Evolutionary conservation across 23 red algal species (phyloP).

Genomic region (Agarophyton chilense): DNA sequence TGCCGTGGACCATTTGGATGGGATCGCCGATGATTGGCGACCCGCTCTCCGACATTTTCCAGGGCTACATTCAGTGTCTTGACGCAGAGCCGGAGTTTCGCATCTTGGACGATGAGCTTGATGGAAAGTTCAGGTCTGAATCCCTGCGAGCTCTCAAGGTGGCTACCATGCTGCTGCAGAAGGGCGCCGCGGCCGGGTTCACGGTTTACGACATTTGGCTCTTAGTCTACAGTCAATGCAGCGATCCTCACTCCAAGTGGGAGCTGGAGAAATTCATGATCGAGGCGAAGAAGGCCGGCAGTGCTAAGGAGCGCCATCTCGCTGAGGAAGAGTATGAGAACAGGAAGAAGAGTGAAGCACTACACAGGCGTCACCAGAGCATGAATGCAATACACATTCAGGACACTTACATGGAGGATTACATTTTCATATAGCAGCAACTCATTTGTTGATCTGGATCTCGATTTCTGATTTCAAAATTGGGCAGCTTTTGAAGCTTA

Average conservation of each 20-base stretch:
- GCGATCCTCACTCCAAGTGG: constrained; percentile 49
- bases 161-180: constrained; percentile 85
- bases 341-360: not conserved
- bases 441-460: too few species aligned
- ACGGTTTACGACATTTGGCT: constrained; percentile 89
- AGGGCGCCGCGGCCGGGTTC: constrained; percentile 69
- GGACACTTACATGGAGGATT: constrained; percentile 51
- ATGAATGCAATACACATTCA: constrained; percentile 45
- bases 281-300: constrained; percentile 62
- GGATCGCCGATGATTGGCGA: constrained; percentile 92
- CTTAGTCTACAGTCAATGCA: constrained; percentile 73
- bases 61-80: constrained; percentile 66
- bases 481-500: too few species aligned
- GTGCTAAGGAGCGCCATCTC: constrained; percentile 49
- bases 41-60: constrained; percentile 57
- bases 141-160: constrained; percentile 78
- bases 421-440: constrained; percentile 64
- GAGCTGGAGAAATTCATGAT: constrained; percentile 70
- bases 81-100: constrained; percentile 78
- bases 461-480: too few species aligned
- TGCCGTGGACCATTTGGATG: constrained; percentile 99
- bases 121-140: constrained; percentile 58
- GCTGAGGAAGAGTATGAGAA: constrained; percentile 14
- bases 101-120: constrained; percentile 75
- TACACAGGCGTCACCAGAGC: constrained; percentile 54